phyloP scores from a whole-genome alignment of 1,284 basidiomycete genomes.

The Naganishia cerealis region DNA sequence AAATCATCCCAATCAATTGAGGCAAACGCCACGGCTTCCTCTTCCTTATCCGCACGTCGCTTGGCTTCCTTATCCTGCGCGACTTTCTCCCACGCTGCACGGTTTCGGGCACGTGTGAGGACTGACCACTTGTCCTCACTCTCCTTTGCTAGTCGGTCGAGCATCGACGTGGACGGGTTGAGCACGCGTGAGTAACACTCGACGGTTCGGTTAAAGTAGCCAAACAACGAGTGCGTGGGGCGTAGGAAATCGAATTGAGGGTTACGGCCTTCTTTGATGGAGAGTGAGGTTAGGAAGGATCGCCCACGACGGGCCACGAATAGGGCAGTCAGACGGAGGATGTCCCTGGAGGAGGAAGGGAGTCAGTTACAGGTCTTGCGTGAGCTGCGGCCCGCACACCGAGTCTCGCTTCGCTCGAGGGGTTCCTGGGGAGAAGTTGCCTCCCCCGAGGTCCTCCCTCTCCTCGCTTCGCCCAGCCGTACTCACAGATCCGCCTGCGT shows the following conservation, averaged over 20 bases:
- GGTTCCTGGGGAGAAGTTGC: no score
- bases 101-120: constrained; percentile 71
- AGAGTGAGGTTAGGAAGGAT: constrained; percentile 79
- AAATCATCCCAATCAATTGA: constrained; percentile 99
- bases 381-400: constrained; percentile 6
- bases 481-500: constrained; percentile 85
- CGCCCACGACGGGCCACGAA: constrained; percentile 91
- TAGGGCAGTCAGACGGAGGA: constrained; percentile 86
- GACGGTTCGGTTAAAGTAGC: constrained; percentile 94
- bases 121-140: constrained; percentile 71
- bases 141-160: constrained; percentile 67
- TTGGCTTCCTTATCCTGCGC: constrained; percentile 82
- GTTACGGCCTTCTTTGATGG: constrained; percentile 85
- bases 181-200: constrained; percentile 93
- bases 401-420: background rate
- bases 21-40: constrained; percentile 67
- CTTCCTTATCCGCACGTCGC: constrained; percentile 83
- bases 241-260: constrained; percentile 98
- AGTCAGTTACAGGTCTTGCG: background rate
- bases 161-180: constrained; percentile 72
- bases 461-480: background rate
- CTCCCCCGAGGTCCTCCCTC: no score
- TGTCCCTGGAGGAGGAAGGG: constrained; percentile 62
- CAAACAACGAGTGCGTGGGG: constrained; percentile 91
- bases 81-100: constrained; percentile 85